Percentiles rank a stretch among this genome's conserved stretches.
These are phyloP conservation scores for Pseudonectria foliicola DNA, from an alignment of 2,329 filamentous ascomycete genomes.

Conservation along the genomic window DNA sequence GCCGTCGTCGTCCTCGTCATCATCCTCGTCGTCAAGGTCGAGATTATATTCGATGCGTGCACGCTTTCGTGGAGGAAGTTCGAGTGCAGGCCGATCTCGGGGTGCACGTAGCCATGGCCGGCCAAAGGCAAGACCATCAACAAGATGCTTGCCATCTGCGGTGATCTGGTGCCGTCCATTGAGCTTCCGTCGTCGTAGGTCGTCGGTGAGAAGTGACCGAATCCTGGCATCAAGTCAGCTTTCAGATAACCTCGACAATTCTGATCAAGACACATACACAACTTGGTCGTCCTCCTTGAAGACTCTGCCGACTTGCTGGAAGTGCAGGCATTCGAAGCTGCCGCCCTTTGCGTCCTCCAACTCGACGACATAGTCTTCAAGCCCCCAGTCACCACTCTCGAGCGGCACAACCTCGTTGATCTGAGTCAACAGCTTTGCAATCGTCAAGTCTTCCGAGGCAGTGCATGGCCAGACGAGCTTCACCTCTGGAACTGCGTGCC, in stretches of 20 bases:
- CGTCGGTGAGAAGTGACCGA: slow-evolving; percentile 66
- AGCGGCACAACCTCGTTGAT: slow-evolving; percentile 77
- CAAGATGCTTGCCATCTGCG: slow-evolving; percentile 66
- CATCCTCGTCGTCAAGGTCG: slow-evolving; percentile 34
- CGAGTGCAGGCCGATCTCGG: slow-evolving; percentile 56
- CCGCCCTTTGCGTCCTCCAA: slow-evolving; percentile 47
- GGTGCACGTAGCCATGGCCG: slow-evolving; percentile 57
- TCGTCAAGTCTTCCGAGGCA: slow-evolving; percentile 53
- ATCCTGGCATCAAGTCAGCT: slow-evolving; percentile 46
- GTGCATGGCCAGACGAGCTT: slow-evolving; percentile 65
- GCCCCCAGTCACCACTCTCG: slow-evolving; percentile 72
- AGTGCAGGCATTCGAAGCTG: slow-evolving; percentile 83
- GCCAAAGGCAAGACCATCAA: slow-evolving; percentile 83
- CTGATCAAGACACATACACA: slow-evolving; percentile 47
- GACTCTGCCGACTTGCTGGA: slow-evolving; percentile 60
- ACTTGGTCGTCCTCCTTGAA: slow-evolving; percentile 81
- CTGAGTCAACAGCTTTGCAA: slow-evolving; percentile 69
- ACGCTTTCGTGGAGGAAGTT: slow-evolving; percentile 68
- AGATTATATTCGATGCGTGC: slow-evolving; percentile 42
- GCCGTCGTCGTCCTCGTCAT: slow-evolving; percentile 28
- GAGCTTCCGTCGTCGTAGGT: slow-evolving; percentile 64
- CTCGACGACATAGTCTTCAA: slow-evolving; percentile 86
- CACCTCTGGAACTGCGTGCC: slow-evolving; percentile 65
- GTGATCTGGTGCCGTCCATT: slow-evolving; percentile 79
- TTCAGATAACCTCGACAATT: not conserved